Conservation (phyloP, 768 basidiomycete species). For the Kwoniella europaea region DNA sequence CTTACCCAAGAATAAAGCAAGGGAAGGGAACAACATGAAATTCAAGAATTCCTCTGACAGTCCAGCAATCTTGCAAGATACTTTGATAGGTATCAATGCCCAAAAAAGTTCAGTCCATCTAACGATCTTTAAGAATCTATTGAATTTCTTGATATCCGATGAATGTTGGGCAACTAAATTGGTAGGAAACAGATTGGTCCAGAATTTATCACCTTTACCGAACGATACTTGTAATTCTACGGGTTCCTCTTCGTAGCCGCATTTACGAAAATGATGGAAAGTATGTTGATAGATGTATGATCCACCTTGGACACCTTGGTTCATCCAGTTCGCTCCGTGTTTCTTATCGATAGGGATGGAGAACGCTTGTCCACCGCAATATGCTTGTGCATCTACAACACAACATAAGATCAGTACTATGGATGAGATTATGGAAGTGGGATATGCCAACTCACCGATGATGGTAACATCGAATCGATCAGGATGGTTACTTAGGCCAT, state of each 20-base stretch:
- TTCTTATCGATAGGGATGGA: conserved; percentile 59
- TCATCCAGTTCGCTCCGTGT: conserved; percentile 59
- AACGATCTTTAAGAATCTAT: conserved; percentile 58
- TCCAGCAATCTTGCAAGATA: conserved; percentile 59
- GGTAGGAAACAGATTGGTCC: conserved; percentile 62
- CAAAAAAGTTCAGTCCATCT: conserved; percentile 59
- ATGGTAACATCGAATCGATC: conserved; percentile 60
- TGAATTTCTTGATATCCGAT: conserved; percentile 60
- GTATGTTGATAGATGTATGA: conserved; percentile 57
- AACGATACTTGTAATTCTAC: conserved; percentile 62
- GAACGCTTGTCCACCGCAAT: conserved; percentile 61
- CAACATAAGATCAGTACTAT: background rate
- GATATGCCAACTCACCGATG: conserved; percentile 43
- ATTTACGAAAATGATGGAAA: conserved; percentile 59
- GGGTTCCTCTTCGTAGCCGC: conserved; percentile 57
- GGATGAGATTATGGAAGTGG: background rate
- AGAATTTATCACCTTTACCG: conserved; percentile 62
- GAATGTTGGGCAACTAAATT: conserved; percentile 58
- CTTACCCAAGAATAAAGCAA: conserved; percentile 57
- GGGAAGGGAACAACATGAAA: conserved; percentile 58
- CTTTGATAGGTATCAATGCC: conserved; percentile 61
- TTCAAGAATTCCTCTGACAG: conserved; percentile 60
- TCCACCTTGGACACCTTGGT: conserved; percentile 61
- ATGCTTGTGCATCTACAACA: conserved; percentile 53
- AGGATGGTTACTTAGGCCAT: conserved; percentile 58